Conservation (phyloP, 2,329 filamentous ascomycete species). For the Talaromyces rugulosus region DNA sequence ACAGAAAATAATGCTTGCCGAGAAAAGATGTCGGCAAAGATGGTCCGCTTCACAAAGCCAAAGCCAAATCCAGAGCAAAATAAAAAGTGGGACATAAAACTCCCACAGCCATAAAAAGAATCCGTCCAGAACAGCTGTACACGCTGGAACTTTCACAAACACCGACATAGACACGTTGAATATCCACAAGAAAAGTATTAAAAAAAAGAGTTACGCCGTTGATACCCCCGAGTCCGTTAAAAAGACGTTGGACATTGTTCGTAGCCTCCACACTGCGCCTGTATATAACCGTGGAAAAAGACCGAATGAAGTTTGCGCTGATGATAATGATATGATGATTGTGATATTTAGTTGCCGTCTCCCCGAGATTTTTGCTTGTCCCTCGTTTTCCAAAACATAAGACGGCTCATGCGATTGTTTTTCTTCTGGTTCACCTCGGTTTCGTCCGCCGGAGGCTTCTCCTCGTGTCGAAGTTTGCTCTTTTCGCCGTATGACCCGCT, state of each 20-base stretch:
- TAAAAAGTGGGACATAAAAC: not conserved
- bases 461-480: conserved; percentile 43
- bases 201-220: conserved; percentile 2
- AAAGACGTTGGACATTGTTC: not conserved
- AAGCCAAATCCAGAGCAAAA: not conserved
- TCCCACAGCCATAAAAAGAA: not conserved
- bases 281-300: conserved; percentile 10
- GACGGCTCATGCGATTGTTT: conserved; percentile 42
- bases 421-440: conserved; percentile 41
- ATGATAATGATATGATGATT: conserved; percentile 8
- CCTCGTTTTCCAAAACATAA: conserved; percentile 48
- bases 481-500: conserved; percentile 40
- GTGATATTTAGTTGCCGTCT: conserved; percentile 9
- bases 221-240: not conserved
- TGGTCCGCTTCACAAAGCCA: not conserved
- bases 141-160: conserved; percentile 2
- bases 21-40: not conserved
- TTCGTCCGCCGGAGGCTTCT: conserved; percentile 39
- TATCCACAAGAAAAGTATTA: not conserved
- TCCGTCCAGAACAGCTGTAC: conserved; percentile 1
- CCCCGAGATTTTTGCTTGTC: conserved; percentile 36
- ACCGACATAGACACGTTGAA: conserved; percentile 4
- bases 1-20: not conserved
- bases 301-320: not conserved
- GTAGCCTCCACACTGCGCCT: not conserved